Evolutionary conservation across 352 stramenopile species (phyloP), one percentile per base, ranked within the genome.

Genomic region (Hyaloperonospora brassicae): DNA sequence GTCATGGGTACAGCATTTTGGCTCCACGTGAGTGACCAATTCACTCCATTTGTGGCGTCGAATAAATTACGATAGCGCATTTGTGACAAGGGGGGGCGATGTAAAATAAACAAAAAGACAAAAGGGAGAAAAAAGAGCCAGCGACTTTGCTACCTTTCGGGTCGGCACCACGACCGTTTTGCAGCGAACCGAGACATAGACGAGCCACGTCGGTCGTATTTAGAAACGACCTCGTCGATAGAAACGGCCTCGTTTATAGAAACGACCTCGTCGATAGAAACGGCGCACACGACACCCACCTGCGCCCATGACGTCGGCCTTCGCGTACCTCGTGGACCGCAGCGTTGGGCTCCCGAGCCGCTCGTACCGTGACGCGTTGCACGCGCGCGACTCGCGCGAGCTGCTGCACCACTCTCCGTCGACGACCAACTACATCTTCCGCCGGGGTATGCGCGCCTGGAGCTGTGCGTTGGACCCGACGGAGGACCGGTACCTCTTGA

Each of bases 401-500:
- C 25, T 87, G 31, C 34, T 66, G 24, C 25, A 36, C 1, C 42
- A 59, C 27, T 44, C 48, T 13, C 59, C 73, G 0, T 57, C 60
- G 0, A 57, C 56, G 4, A 61, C 52, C 36, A 82, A 84, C 57
- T 86, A 81, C 45, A 81, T 90, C 43, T 87, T 85, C 60, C 59
- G 71, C 8, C 67, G 53, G 17, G 67, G 65, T 8, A 78, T 86
- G 70, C 72, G 71, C 35, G 67, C 84, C 21, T 88, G 80, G 77
- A 68, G 62, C 57, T 70, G 85, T 58, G 66, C 64, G 22, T 23
- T 90, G 23, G 80, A 90, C 38, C 69, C 77, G 0, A 51, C 79
- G 25, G 73, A 87, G 36, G 62, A 86, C 13, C 72, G 72, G 0
- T 88, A 58, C 43, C 48, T 90, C 17, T 58, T 90, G 30, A 72